These are phyloP conservation scores for Penicillium robsamsonii DNA, from an alignment of 495 filamentous ascomycete species.

Conservation along the genomic window DNA sequence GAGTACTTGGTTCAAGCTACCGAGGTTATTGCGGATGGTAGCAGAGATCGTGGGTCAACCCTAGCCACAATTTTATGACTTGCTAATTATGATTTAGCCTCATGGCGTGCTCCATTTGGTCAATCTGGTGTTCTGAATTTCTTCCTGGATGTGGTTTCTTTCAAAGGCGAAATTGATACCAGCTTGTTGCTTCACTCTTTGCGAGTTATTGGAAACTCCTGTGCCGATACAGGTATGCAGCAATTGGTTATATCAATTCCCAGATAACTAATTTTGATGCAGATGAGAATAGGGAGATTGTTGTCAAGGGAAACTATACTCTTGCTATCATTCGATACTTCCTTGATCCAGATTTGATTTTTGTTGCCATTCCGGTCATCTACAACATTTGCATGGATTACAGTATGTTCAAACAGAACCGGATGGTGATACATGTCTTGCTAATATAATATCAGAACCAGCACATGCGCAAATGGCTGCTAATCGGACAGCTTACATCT, in stretches of 20 bases:
- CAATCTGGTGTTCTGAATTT: conserved; percentile 66
- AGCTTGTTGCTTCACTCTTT: conserved; percentile 54
- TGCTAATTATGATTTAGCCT: conserved; percentile 40
- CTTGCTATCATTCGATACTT: conserved; percentile 54
- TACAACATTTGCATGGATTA: conserved; percentile 75
- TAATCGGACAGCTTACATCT: conserved; percentile 48
- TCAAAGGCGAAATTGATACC: conserved; percentile 31
- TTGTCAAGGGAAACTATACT: conserved; percentile 58
- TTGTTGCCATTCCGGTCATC: conserved; percentile 64
- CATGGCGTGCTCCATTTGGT: conserved; percentile 63
- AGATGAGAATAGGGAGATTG: conserved; percentile 73
- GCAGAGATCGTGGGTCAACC: conserved; percentile 61
- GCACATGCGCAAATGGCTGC: conserved; percentile 61
- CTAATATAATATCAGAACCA: conserved; percentile 39
- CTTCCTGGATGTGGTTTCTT: conserved; percentile 56
- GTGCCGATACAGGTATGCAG: conserved; percentile 68
- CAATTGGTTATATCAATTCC: not conserved
- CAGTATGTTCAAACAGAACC: conserved; percentile 42
- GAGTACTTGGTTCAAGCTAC: conserved; percentile 49
- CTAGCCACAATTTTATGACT: conserved; percentile 1
- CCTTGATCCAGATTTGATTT: conserved; percentile 46
- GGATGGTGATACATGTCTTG: not conserved
- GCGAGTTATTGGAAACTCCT: conserved; percentile 74
- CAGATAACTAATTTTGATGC: conserved; percentile 12
- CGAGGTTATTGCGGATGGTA: conserved; percentile 62